Evolutionary conservation across 352 stramenopile genomes (phyloP).

Genomic region (Halophytophthora polymorphica): DNA sequence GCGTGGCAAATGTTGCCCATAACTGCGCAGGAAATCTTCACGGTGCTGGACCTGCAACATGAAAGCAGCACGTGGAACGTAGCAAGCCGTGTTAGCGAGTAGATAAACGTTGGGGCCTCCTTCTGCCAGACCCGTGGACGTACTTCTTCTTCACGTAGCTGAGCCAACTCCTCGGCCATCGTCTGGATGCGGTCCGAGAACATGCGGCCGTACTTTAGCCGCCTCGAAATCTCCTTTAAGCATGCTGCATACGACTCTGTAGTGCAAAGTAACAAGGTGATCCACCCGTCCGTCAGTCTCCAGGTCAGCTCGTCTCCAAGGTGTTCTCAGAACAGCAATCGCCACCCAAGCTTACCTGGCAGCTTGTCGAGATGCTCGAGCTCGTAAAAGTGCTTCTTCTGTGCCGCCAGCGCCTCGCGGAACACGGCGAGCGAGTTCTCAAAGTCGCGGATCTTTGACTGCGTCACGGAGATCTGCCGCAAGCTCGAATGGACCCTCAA

Average conservation of each 20-base stretch:
- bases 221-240: conserved; percentile 74
- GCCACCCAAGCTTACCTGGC: conserved; percentile 33
- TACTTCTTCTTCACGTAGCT: conserved; percentile 80
- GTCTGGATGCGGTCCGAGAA: conserved; percentile 83
- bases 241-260: conserved; percentile 76
- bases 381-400: conserved; percentile 86
- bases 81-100: conserved; percentile 11
- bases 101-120: neutral
- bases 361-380: conserved; percentile 83
- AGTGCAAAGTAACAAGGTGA: conserved; percentile 3
- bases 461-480: conserved; percentile 68
- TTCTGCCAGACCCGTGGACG: neutral
- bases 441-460: conserved; percentile 89
- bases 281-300: neutral
- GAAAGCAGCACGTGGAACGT: conserved; percentile 1
- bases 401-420: conserved; percentile 60
- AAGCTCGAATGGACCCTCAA: conserved; percentile 54
- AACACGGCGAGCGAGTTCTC: conserved; percentile 83
- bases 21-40: conserved; percentile 71
- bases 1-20: conserved; percentile 76
- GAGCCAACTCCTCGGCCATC: conserved; percentile 83
- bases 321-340: too few relatives aligned
- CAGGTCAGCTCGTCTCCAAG: neutral
- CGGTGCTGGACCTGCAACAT: conserved; percentile 53
- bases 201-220: conserved; percentile 60